These are phyloP conservation scores for Cucurbitaria berberidis DNA, from an alignment of 2,329 filamentous ascomycete species.

Conservation along the genomic window DNA sequence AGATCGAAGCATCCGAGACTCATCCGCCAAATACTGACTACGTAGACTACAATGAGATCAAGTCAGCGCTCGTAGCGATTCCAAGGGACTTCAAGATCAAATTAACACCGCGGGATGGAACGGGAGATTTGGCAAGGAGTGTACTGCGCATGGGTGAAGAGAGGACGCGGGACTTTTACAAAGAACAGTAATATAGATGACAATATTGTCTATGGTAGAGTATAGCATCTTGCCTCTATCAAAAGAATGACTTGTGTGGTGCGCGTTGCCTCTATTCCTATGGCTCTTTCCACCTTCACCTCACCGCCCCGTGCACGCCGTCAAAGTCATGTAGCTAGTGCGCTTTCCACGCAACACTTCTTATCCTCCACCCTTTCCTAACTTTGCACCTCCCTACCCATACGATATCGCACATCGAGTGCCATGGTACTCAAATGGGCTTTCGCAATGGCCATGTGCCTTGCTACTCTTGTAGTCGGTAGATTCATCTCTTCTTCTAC, in stretches of 20 bases:
- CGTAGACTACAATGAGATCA: conserved; percentile 67
- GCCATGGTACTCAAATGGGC: not conserved
- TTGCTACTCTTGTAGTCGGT: not conserved
- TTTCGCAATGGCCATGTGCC: not conserved
- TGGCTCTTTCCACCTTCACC: not conserved
- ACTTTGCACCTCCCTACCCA: not conserved
- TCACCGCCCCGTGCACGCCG: not conserved
- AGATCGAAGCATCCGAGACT: conserved; percentile 55
- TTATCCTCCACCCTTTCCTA: not conserved
- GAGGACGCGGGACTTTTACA: conserved; percentile 58
- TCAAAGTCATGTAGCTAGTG: not conserved
- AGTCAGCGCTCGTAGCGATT: conserved; percentile 65
- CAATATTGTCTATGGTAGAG: not conserved
- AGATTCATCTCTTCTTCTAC: not conserved
- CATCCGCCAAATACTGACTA: conserved; percentile 67
- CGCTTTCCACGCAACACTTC: not conserved
- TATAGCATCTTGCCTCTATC: not conserved
- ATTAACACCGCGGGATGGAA: conserved; percentile 58
- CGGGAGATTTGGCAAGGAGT: conserved; percentile 39
- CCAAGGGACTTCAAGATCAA: conserved; percentile 64
- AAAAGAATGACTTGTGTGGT: not conserved
- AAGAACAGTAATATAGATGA: conserved; percentile 22
- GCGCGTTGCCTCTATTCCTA: not conserved
- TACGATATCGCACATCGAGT: not conserved
- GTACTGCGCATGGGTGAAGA: conserved; percentile 53